Evolutionary conservation across 2,329 filamentous ascomycete species (phyloP).

Genomic region (Thielaviopsis punctulata): DNA sequence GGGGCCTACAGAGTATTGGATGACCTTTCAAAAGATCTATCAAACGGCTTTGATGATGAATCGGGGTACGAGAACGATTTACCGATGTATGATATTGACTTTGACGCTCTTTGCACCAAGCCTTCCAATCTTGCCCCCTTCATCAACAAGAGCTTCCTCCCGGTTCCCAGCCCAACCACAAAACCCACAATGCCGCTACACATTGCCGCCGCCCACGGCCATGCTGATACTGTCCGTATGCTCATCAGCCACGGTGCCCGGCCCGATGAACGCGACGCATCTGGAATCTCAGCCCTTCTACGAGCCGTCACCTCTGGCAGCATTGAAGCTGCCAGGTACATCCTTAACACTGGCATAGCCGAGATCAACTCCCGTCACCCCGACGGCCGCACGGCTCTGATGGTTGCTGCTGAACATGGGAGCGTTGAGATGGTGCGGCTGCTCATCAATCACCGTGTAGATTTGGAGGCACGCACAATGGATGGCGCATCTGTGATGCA

Average conservation of each 20-base stretch:
- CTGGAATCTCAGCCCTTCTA: not conserved
- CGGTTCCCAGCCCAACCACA: not conserved
- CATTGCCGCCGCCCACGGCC: not conserved
- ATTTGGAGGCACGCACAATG: not conserved
- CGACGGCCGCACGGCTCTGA: constrained; percentile 2
- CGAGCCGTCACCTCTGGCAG: not conserved
- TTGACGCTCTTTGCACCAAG: too few species aligned
- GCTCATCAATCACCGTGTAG: not conserved
- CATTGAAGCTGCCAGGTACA: too few species aligned
- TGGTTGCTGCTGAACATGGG: not conserved
- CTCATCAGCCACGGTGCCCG: constrained; percentile 3
- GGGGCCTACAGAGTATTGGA: too few species aligned
- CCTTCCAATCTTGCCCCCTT: not conserved
- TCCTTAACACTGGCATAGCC: not conserved
- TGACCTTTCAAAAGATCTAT: too few species aligned
- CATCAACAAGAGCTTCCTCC: not conserved
- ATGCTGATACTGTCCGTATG: not conserved
- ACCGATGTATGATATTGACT: too few species aligned
- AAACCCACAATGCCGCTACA: constrained; percentile 1
- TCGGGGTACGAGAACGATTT: too few species aligned
- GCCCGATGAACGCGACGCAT: not conserved
- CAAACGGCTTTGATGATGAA: too few species aligned
- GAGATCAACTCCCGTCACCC: not conserved
- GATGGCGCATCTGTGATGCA: not conserved
- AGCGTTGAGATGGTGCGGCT: not conserved